Percentiles rank a stretch among this genome's conserved stretches.
Evolutionary conservation across 768 basidiomycete genomes (phyloP).

Genomic region (Agaricus subrufescens): DNA sequence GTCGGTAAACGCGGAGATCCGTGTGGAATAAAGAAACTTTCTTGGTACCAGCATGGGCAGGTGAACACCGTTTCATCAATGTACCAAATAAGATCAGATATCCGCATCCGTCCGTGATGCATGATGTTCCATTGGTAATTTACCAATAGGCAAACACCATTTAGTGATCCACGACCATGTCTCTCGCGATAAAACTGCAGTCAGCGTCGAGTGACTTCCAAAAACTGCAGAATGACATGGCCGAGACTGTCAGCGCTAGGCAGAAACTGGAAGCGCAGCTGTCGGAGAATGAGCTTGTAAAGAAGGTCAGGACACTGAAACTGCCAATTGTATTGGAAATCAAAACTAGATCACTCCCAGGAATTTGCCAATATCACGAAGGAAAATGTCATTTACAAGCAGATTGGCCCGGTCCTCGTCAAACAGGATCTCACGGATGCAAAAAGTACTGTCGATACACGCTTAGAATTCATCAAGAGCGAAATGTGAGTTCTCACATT

Average conservation of each 20-base stretch:
- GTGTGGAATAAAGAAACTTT: not conserved
- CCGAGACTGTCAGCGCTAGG: constrained; percentile 69
- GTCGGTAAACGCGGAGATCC: not conserved
- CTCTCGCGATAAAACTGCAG: constrained; percentile 60
- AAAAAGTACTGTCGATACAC: constrained; percentile 81
- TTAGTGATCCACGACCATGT: constrained; percentile 30
- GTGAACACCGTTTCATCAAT: not conserved
- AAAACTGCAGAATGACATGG: constrained; percentile 72
- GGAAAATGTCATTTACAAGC: constrained; percentile 83
- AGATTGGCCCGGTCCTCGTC: constrained; percentile 86
- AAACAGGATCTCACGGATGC: constrained; percentile 88
- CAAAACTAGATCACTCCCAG: constrained; percentile 34
- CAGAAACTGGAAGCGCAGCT: constrained; percentile 88
- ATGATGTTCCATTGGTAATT: not conserved
- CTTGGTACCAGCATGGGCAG: too few relatives aligned
- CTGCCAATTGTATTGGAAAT: not conserved
- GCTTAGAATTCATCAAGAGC: constrained; percentile 80
- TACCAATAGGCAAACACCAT: not conserved
- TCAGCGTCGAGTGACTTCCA: constrained; percentile 71
- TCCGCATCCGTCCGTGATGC: not conserved
- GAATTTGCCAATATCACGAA: constrained; percentile 76
- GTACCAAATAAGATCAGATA: constrained; percentile 1
- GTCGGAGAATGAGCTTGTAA: constrained; percentile 88
- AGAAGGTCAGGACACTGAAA: constrained; percentile 52
- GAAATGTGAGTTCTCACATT: constrained; percentile 65